Percentiles rank a stretch among this genome's conserved stretches.
Conservation (phyloP, 2,329 filamentous ascomycete genomes). For the Cladosporium austrohemisphaericum region DNA sequence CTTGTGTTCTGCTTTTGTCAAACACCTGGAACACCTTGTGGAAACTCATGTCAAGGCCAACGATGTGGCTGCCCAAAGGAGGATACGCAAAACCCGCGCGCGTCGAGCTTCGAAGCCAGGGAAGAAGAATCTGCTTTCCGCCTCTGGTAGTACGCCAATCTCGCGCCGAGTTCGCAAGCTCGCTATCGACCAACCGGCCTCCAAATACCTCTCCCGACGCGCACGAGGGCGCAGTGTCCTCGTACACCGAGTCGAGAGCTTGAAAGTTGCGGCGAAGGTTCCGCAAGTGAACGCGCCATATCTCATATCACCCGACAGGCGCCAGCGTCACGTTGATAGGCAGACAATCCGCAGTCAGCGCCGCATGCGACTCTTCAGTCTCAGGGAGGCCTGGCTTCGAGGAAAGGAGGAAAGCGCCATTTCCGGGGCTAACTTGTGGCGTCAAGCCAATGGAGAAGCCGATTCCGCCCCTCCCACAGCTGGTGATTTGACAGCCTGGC, state of each 20-base stretch:
- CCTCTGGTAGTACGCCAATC: background rate
- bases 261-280: background rate
- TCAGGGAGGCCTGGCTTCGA: background rate
- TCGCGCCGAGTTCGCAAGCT: background rate
- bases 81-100: background rate
- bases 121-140: background rate
- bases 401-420: background rate
- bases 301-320: background rate
- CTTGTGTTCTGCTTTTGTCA: background rate
- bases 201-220: background rate
- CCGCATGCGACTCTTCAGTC: background rate
- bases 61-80: background rate
- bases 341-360: background rate
- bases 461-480: background rate
- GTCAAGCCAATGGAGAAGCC: background rate
- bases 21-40: background rate
- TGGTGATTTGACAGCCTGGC: conserved; percentile 3
- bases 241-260: background rate
- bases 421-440: background rate
- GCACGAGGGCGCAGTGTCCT: background rate
- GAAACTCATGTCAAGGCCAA: too few species aligned
- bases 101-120: background rate
- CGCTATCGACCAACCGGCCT: background rate
- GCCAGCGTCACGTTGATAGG: conserved; percentile 27
- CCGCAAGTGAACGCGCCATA: background rate